Base-by-base conservation (phyloP, 2,329 filamentous ascomycete genomes). In the Spiromastix sp. region DNA sequence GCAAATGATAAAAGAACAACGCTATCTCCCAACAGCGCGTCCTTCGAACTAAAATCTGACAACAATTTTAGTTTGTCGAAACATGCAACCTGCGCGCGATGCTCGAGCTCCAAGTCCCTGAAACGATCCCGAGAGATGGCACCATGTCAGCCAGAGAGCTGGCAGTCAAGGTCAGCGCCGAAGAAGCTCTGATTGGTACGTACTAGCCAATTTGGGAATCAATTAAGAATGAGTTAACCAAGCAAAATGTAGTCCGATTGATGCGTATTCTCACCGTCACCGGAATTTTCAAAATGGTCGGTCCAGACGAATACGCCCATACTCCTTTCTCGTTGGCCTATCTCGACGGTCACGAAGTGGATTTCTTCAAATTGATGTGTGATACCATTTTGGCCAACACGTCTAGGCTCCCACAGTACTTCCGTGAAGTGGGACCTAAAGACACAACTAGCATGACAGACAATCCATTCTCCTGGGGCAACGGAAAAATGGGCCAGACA, bases 391-490 rank as follows among this genome's bases (percentile, higher is more conserved):
- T n/a, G 33, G 42, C 9, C 38, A 39, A 18, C 30, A 40, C 16
- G 37, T 42, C 13, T 39, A n/a, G n/a, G n/a, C n/a, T 52, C 32
- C 37, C 36, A 21, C 42, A 48, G 17, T 52, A 45, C 32, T 44
- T 49, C 27, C 37, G 36, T n/a, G 30, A 46, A 7, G 39, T 44
- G 28, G 45, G 41, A 7, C 50, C 40, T 20, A 37, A 30, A 20
- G 47, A 37, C 19, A 46, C 49, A 11, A 38, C 37, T 7, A 44
- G 45, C 7, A 22, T 34, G 5, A 37, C 24, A 5, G 42, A 46
- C 16, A 51, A 51, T 25, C 50, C 51, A 12, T 55, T 50, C 42
- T 47, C 45, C 20, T 48, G 41, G 15, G 48, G 46, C 8, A 44
- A 52, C 27, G 27, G 42, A 15, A 48, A 48, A n/a, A 36, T 43